These are phyloP conservation scores for Candida oleophila DNA, from an alignment of 805 yeast species.

Conservation along the genomic window DNA sequence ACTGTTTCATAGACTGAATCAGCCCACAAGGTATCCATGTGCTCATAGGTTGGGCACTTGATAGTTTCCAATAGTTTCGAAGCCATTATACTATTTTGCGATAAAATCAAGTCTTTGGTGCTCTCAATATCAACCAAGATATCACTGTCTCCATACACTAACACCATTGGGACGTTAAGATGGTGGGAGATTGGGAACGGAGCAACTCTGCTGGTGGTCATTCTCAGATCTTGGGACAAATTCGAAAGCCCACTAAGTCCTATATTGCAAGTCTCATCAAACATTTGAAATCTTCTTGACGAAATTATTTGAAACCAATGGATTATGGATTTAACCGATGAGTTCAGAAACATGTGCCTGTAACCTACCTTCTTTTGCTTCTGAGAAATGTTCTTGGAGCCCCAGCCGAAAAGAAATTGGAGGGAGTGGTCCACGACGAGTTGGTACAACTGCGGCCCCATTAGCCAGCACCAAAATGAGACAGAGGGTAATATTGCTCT, in stretches of 20 bases:
- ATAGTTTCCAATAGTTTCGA: slow-evolving; percentile 16
- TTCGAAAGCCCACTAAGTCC: slow-evolving; percentile 23
- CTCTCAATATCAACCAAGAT: slow-evolving; percentile 26
- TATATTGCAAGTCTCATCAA: slow-evolving; percentile 24
- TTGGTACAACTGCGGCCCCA: slow-evolving; percentile 22
- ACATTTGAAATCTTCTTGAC: slow-evolving; percentile 31
- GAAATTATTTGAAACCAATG: slow-evolving; percentile 35
- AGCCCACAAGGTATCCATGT: slow-evolving; percentile 34
- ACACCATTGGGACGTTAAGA: slow-evolving; percentile 25
- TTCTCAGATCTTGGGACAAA: slow-evolving; percentile 14
- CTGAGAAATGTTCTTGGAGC: slow-evolving; percentile 19
- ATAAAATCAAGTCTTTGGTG: slow-evolving; percentile 21
- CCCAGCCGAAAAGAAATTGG: slow-evolving; percentile 27
- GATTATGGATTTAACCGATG: slow-evolving; percentile 25
- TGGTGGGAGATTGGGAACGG: slow-evolving; percentile 32
- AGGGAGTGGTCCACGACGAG: slow-evolving; percentile 23
- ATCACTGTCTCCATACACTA: slow-evolving; percentile 29
- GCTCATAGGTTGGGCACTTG: slow-evolving; percentile 26
- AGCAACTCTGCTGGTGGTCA: slow-evolving; percentile 17
- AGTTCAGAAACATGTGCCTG: slow-evolving; percentile 29
- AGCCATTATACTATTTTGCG: slow-evolving; percentile 22
- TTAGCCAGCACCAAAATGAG: slow-evolving; percentile 24
- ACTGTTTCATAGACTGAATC: slow-evolving; percentile 23
- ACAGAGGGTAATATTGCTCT: slow-evolving; percentile 30
- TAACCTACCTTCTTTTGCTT: slow-evolving; percentile 27